Evolutionary conservation across 169 alveolate genomes (phyloP).

Genomic region (Plasmodium knowlesi): DNA sequence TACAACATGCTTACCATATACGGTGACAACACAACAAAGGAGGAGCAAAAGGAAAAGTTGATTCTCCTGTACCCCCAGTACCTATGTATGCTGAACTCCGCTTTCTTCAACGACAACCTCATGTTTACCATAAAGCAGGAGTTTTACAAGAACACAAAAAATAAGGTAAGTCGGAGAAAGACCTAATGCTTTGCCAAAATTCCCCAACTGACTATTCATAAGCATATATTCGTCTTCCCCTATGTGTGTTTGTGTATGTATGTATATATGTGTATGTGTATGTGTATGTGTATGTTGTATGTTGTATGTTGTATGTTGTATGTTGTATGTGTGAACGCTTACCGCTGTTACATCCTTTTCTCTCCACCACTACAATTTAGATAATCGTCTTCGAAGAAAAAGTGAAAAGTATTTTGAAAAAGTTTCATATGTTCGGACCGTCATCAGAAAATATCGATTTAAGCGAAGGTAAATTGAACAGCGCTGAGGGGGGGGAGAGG

Average conservation of each 20-base stretch:
- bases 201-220: background rate
- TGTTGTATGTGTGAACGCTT: background rate
- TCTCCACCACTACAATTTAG: constrained; percentile 6
- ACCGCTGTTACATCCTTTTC: background rate
- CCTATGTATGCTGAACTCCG: constrained; percentile 59
- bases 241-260: too few species aligned
- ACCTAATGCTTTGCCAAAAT: background rate
- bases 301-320: too few species aligned
- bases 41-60: constrained; percentile 50
- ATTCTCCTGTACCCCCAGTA: constrained; percentile 36
- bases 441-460: constrained; percentile 63
- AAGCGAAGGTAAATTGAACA: constrained; percentile 36
- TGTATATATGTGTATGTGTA: too few species aligned
- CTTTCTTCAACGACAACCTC: constrained; percentile 64
- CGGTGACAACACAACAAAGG: constrained; percentile 60
- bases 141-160: constrained; percentile 61
- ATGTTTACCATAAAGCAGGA: constrained; percentile 72
- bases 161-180: constrained; percentile 27
- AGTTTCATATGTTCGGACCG: constrained; percentile 46
- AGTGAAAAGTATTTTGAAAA: constrained; percentile 57
- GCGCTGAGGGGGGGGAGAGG: background rate
- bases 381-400: constrained; percentile 56
- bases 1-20: constrained; percentile 59
- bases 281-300: too few species aligned
- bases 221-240: background rate